Base-by-base conservation (phyloP, 495 filamentous ascomycete species). In the Astrothelium subdiscretum region DNA sequence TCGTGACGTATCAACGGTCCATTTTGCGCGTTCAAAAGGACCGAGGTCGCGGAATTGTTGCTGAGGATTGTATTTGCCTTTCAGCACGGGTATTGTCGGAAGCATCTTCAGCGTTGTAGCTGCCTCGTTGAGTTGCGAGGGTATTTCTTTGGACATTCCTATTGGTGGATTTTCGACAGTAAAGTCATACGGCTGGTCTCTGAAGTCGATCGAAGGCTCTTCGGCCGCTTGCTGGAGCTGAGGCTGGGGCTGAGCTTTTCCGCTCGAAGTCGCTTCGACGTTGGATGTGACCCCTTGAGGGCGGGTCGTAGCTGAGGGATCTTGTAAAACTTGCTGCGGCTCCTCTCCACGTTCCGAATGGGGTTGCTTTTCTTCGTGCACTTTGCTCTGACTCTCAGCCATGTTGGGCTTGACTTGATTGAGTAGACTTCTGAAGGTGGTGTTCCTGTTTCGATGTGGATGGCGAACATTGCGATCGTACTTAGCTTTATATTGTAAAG, bases 11-110 rank as follows among this genome's bases (percentile, higher is more conserved):
- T 65, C 32, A 38, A 70, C 26, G 13, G 58, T 35, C 68, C 68
- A 70, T 60, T 68, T 57, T 2, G 67, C 68, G 32, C 68, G 66
- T 44, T 70, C 68, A 2, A 60, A 31, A 0, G 65, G 59, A 3
- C 59, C 43, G 3, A 70, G 31, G 18, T 59, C 43, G n/a, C 68
- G 67, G 1, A 58, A 15, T 12, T 58, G 42, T n/a, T 26, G 52
- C 20, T 63, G 44, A n/a, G 68, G 67, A 15, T 59, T 43, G 32
- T 59, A 69, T 13, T 15, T 18, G 38, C 43, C 24, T 6, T 27
- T 4, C 5, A 65, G 29, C 12, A 51, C 57, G 24, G 48, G 24
- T 11, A 54, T 26, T 5, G 24, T 29, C 12, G 5, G 6, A 11
- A 54, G 20, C 6, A 4, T 4, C 24, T 54, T 54, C 5, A 54